A percentile compares a stretch with the other conserved stretches of the same genome.
phyloP scores from a whole-genome alignment of 805 yeast genomes.

The Cyberlindnera saturnus region DNA sequence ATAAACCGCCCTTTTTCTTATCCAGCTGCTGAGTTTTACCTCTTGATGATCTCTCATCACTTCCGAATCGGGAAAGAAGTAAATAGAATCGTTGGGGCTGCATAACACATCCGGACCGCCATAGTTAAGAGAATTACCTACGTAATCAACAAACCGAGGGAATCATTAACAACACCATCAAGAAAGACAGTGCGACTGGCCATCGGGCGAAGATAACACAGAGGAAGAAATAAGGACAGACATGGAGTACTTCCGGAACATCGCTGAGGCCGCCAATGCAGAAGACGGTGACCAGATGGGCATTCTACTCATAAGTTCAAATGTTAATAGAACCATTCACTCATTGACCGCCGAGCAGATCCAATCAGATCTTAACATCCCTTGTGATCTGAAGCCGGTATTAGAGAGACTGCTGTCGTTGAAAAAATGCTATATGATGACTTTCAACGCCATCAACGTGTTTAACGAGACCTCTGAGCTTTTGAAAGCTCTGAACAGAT shows the following conservation, averaged over 20 bases:
- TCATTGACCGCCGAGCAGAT: background rate
- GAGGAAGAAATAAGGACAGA: background rate
- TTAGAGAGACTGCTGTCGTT: conserved; percentile 7
- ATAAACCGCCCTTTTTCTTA: too few relatives aligned
- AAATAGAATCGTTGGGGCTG: background rate
- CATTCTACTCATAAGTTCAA: background rate
- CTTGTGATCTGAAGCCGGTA: conserved; percentile 10
- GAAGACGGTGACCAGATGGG: conserved; percentile 1
- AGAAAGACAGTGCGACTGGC: too few relatives aligned
- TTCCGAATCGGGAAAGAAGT: background rate
- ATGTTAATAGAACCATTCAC: background rate
- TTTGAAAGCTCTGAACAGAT: conserved; percentile 41
- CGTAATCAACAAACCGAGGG: too few relatives aligned
- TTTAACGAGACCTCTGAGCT: conserved; percentile 31
- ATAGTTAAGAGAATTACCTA: too few relatives aligned
- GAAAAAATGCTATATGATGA: conserved; percentile 22
- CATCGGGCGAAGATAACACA: background rate
- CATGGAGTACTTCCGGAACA: background rate
- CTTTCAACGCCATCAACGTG: conserved; percentile 22
- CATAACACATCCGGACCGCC: too few relatives aligned
- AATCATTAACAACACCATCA: too few relatives aligned
- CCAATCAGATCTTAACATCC: background rate
- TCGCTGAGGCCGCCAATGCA: background rate
- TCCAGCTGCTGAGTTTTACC: background rate
- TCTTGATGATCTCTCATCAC: background rate